Percentiles rank a stretch among this genome's conserved stretches.
phyloP scores from a whole-genome alignment of 768 basidiomycete species.

The Xerocomus spinulosus region DNA sequence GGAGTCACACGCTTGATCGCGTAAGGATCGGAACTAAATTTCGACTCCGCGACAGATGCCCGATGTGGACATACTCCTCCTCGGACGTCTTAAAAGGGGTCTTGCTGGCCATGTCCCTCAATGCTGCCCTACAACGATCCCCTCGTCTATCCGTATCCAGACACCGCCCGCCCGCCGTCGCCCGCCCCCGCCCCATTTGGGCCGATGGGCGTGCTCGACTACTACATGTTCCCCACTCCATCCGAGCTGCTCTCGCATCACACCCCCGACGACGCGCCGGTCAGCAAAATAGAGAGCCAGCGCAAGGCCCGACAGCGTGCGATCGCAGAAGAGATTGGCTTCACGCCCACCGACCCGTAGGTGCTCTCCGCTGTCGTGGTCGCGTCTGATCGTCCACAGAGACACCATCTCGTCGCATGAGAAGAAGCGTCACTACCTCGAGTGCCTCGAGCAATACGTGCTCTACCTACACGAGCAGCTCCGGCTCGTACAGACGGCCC shows the following conservation, averaged over 20 bases:
- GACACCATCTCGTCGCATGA: constrained; percentile 77
- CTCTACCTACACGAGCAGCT: constrained; percentile 61
- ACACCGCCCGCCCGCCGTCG: neutral
- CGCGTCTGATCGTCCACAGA: constrained; percentile 31
- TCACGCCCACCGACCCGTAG: constrained; percentile 59
- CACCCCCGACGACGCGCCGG: constrained; percentile 5
- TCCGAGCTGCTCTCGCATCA: constrained; percentile 50
- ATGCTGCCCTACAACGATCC: no score
- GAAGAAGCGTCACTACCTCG: constrained; percentile 70
- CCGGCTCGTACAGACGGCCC: constrained; percentile 42
- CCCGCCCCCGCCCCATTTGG: neutral
- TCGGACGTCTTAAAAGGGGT: no score
- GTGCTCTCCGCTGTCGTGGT: constrained; percentile 17
- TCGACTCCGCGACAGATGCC: constrained; percentile 20
- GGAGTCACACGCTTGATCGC: constrained; percentile 10
- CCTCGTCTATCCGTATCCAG: no score
- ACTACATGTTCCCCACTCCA: constrained; percentile 55
- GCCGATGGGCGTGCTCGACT: constrained; percentile 24
- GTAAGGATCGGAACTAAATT: constrained; percentile 22
- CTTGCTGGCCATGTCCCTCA: no score
- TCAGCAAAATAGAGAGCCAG: constrained; percentile 42
- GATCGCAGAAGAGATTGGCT: constrained; percentile 52
- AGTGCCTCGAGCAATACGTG: constrained; percentile 69
- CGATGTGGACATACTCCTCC: constrained; percentile 11
- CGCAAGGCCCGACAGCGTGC: constrained; percentile 56